phyloP scores from a whole-genome alignment of 1,284 basidiomycete genomes.

The Hymenochaete sp. region DNA sequence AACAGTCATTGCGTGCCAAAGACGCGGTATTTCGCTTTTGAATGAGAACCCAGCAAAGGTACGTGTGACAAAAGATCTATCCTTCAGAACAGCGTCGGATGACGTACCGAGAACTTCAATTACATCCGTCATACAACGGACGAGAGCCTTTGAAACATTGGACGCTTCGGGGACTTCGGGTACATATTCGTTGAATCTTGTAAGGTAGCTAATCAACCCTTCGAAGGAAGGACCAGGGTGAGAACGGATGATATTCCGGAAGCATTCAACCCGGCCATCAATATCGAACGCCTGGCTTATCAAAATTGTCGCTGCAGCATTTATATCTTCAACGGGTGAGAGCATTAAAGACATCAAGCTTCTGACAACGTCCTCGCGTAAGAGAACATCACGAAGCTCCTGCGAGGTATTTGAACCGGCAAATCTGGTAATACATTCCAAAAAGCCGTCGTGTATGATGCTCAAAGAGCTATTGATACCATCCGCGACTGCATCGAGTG shows the following conservation, averaged over 20 bases:
- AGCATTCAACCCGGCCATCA: constrained; percentile 79
- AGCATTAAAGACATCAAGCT: constrained; percentile 62
- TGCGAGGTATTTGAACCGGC: constrained; percentile 48
- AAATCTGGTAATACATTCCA: constrained; percentile 51
- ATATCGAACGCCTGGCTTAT: constrained; percentile 78
- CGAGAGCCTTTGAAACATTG: constrained; percentile 76
- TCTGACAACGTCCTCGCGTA: constrained; percentile 42
- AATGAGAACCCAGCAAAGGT: constrained; percentile 34
- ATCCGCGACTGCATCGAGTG: constrained; percentile 29
- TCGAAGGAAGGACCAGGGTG: constrained; percentile 57
- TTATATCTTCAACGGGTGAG: constrained; percentile 70
- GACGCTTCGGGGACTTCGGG: constrained; percentile 73
- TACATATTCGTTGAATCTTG: constrained; percentile 57
- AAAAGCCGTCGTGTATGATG: constrained; percentile 52
- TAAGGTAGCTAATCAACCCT: constrained; percentile 61
- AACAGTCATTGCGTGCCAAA: constrained; percentile 80
- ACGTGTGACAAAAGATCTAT: constrained; percentile 44
- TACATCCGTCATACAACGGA: constrained; percentile 85
- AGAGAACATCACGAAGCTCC: constrained; percentile 44
- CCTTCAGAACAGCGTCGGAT: constrained; percentile 57
- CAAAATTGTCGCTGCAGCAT: constrained; percentile 64
- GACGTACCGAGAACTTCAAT: constrained; percentile 77
- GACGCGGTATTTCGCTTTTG: constrained; percentile 47
- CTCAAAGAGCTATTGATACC: constrained; percentile 52
- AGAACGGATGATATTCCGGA: constrained; percentile 65